Evolutionary conservation across 1,284 basidiomycete genomes (phyloP).

Genomic region (Leccinum subatratum): DNA sequence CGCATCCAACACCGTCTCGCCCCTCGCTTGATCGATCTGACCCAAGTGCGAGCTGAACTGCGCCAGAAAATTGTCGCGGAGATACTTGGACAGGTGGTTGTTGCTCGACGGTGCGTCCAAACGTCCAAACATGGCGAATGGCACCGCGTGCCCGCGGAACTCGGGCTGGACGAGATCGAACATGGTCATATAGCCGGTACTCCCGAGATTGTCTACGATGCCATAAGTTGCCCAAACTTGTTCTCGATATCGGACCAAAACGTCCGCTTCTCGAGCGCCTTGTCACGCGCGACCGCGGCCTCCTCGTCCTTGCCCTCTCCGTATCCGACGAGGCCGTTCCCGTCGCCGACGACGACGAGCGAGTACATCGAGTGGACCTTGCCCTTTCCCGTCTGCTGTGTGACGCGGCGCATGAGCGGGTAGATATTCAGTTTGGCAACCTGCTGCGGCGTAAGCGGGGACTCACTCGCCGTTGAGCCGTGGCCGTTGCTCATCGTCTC

Average conservation of each 20-base stretch:
- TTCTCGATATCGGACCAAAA: too few species aligned
- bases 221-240: too few species aligned
- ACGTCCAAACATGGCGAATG: slow-evolving; percentile 95
- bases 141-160: slow-evolving; percentile 79
- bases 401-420: slow-evolving; percentile 57
- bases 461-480: slow-evolving; percentile 20
- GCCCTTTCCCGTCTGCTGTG: slow-evolving; percentile 83
- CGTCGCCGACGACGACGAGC: slow-evolving; percentile 81
- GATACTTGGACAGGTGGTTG: slow-evolving; percentile 68
- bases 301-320: slow-evolving; percentile 82
- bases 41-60: slow-evolving; percentile 60
- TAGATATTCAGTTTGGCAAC: slow-evolving; percentile 48
- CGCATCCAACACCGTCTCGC: slow-evolving; percentile 67
- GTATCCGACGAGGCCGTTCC: slow-evolving; percentile 83
- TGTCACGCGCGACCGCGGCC: slow-evolving; percentile 53
- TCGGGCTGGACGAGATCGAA: slow-evolving; percentile 90
- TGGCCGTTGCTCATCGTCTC: slow-evolving; percentile 24
- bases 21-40: slow-evolving; percentile 27
- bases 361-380: slow-evolving; percentile 66
- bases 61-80: slow-evolving; percentile 74
- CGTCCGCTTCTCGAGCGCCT: too few species aligned
- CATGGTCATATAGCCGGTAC: slow-evolving; percentile 77
- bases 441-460: slow-evolving; percentile 22
- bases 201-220: slow-evolving; percentile 91
- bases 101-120: slow-evolving; percentile 63